Percentiles rank a stretch among this genome's conserved stretches.
Evolutionary conservation across 2,329 filamentous ascomycete genomes (phyloP).

Genomic region (Monilinia polystroma): DNA sequence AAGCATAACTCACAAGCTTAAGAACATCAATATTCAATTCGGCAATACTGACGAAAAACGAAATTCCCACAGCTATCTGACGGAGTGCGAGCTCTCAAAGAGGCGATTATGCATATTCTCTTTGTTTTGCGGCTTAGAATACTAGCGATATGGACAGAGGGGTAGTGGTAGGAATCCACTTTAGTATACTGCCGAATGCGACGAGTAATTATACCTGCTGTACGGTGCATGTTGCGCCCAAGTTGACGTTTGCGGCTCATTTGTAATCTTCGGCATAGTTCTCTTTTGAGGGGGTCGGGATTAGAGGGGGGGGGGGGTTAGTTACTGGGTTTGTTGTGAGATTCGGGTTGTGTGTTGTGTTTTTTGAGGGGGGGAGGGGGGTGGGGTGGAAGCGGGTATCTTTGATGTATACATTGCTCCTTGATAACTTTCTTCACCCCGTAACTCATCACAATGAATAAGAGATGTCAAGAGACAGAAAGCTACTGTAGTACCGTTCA

Average conservation of each 20-base stretch:
- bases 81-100: conserved; percentile 40
- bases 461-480: too few relatives aligned
- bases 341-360: too few relatives aligned
- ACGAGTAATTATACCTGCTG: conserved; percentile 49
- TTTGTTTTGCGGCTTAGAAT: conserved; percentile 51
- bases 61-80: conserved; percentile 66
- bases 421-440: too few relatives aligned
- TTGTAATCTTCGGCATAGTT: conserved; percentile 54
- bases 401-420: too few relatives aligned
- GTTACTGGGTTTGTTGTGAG: too few relatives aligned
- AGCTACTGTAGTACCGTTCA: too few relatives aligned
- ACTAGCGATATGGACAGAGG: conserved; percentile 42
- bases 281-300: too few relatives aligned
- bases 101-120: conserved; percentile 67
- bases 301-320: too few relatives aligned
- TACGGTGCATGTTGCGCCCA: conserved; percentile 43
- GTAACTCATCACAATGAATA: too few relatives aligned
- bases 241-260: conserved; percentile 64
- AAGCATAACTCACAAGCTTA: conserved; percentile 56
- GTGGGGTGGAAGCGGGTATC: too few relatives aligned
- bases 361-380: too few relatives aligned
- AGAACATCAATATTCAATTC: conserved; percentile 59
- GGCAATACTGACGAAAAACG: conserved; percentile 73
- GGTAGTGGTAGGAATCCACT: conserved; percentile 47
- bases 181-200: conserved; percentile 44